phyloP scores from a whole-genome alignment of 331 rosid species.

The Cydonia oblonga region DNA sequence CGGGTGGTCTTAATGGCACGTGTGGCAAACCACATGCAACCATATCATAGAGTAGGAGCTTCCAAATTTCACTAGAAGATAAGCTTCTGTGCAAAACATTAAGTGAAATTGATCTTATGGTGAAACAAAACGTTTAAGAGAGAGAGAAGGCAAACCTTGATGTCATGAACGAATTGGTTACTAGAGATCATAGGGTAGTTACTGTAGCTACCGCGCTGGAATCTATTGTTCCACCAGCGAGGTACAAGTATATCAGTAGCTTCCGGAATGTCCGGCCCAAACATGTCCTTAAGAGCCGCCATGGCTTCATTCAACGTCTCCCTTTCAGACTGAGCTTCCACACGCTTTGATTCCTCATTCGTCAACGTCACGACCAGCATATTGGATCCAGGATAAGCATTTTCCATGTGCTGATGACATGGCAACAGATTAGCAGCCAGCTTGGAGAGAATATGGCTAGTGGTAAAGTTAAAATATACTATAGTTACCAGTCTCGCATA shows the following conservation, averaged over 20 bases:
- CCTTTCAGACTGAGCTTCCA: slow-evolving; percentile 68
- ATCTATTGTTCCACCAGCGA: slow-evolving; percentile 83
- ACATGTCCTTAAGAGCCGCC: slow-evolving; percentile 75
- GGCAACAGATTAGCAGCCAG: slow-evolving; percentile 25
- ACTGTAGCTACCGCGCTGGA: slow-evolving; percentile 95
- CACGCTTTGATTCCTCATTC: slow-evolving; percentile 87
- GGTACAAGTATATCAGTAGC: slow-evolving; percentile 82
- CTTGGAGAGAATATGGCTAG: no score
- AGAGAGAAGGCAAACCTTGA: slow-evolving; percentile 44
- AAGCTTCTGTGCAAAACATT: not conserved
- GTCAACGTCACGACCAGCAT: slow-evolving; percentile 88
- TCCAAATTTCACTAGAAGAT: not conserved
- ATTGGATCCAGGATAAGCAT: slow-evolving; percentile 91
- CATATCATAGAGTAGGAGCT: not conserved
- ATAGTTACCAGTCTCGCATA: no score
- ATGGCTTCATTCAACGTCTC: slow-evolving; percentile 77
- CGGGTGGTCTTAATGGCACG: not conserved
- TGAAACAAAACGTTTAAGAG: not conserved
- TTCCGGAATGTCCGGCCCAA: slow-evolving; percentile 64
- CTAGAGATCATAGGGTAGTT: slow-evolving; percentile 69
- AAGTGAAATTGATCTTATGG: not conserved
- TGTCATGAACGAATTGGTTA: slow-evolving; percentile 39
- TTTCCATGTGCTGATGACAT: slow-evolving; percentile 88
- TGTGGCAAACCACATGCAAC: not conserved
- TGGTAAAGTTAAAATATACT: no score